Conservation (phyloP, 169 alveolate species). For the Eimeria maxima region DNA sequence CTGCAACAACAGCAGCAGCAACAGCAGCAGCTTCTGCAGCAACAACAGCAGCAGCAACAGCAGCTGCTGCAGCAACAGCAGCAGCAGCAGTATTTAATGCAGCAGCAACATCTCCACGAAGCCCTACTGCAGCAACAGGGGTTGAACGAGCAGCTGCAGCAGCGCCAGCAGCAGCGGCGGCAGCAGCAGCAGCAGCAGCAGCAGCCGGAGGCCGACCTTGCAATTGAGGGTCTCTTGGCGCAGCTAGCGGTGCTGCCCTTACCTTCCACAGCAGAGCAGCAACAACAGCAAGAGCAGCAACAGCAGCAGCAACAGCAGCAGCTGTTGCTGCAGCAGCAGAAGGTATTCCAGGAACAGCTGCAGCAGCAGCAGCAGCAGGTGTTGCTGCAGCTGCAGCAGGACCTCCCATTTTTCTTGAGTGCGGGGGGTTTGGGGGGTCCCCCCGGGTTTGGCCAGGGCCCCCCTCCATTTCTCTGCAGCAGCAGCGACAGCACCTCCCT, state of each 20-base stretch:
- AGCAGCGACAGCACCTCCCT: neutral
- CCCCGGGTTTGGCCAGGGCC: slow-evolving; percentile 15
- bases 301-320: neutral
- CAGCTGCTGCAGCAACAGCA: slow-evolving; percentile 11
- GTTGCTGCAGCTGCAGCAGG: neutral
- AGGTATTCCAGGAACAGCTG: neutral
- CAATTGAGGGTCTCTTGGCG: slow-evolving; percentile 34
- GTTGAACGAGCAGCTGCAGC: neutral
- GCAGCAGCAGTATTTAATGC: neutral
- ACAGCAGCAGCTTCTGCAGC: slow-evolving; percentile 12
- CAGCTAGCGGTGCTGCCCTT: slow-evolving; percentile 49
- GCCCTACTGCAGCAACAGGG: neutral
- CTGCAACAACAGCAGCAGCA: no score
- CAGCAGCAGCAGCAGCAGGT: no score
- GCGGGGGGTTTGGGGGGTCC: slow-evolving; percentile 23
- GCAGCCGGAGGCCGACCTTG: slow-evolving; percentile 48
- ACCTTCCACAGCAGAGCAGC: slow-evolving; percentile 42
- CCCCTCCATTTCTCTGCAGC: neutral
- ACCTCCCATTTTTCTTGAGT: neutral
- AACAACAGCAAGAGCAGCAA: neutral
- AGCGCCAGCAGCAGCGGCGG: slow-evolving; percentile 10
- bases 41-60: slow-evolving; percentile 3
- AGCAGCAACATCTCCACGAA: slow-evolving; percentile 25
- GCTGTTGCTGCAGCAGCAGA: slow-evolving; percentile 34
- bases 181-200: slow-evolving; percentile 59